phyloP scores from a whole-genome alignment of 140 eudicot species.

The Bidens hawaiensis region DNA sequence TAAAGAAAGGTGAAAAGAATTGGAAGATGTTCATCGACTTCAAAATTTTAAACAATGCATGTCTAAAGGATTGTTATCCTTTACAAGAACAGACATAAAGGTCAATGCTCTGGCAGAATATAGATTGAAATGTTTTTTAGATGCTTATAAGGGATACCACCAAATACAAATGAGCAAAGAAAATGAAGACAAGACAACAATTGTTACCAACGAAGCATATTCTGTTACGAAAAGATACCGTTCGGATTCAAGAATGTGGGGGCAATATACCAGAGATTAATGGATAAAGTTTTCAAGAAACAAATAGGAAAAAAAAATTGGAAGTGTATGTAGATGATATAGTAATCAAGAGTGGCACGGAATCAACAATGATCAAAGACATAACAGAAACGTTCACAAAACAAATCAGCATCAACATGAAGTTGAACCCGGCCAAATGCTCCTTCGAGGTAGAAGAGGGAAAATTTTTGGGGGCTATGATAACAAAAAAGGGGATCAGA shows the following conservation, averaged over 20 bases:
- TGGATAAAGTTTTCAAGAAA: background rate
- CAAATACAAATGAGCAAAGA: background rate
- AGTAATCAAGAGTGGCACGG: background rate
- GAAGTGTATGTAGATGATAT: background rate
- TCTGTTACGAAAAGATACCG: no score
- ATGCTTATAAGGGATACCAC: background rate
- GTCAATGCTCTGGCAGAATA: background rate
- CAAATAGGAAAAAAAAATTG: background rate
- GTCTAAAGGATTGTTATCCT: background rate
- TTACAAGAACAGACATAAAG: background rate
- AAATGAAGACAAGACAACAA: background rate
- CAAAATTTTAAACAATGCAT: background rate
- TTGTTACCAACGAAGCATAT: background rate
- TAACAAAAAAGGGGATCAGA: background rate
- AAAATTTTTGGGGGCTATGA: background rate
- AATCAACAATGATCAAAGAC: background rate
- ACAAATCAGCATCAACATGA: background rate
- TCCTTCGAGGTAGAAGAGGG: background rate
- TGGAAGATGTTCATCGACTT: background rate
- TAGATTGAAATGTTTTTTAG: background rate
- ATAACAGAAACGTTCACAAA: background rate
- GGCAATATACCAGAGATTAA: background rate
- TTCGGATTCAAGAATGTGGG: no score
- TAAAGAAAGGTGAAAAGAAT: background rate
- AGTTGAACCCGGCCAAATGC: background rate